These are phyloP conservation scores for Blastobotrys persicus DNA, from an alignment of 1,139 yeast genomes.

Conservation along the genomic window DNA sequence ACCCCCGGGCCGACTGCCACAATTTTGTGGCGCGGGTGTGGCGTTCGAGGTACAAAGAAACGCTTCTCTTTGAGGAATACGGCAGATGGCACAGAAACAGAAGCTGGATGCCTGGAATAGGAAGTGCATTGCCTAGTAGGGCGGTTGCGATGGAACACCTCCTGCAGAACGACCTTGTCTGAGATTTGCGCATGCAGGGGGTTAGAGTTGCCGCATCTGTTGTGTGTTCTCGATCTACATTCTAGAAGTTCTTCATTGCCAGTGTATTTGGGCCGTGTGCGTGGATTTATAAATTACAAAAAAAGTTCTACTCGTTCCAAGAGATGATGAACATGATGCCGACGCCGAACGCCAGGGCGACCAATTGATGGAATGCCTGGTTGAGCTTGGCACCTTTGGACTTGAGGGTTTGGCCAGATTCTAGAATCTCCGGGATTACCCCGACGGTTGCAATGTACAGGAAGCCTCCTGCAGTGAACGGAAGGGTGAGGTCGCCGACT, in stretches of 20 bases:
- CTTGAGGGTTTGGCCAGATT: slow-evolving; percentile 39
- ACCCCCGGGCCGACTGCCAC: too few relatives aligned
- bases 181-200: neutral
- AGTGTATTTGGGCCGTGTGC: too few relatives aligned
- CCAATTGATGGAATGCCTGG: slow-evolving; percentile 44
- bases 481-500: slow-evolving; percentile 53
- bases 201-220: too few relatives aligned
- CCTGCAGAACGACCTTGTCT: neutral
- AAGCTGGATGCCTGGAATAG: neutral
- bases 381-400: slow-evolving; percentile 38
- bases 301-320: slow-evolving; percentile 42
- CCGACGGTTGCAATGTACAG: slow-evolving; percentile 65
- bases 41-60: too few relatives aligned
- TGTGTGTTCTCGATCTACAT: too few relatives aligned
- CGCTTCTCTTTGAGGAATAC: too few relatives aligned
- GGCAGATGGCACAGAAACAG: too few relatives aligned
- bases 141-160: neutral
- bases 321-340: slow-evolving; percentile 52
- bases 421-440: slow-evolving; percentile 61
- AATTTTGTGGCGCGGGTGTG: too few relatives aligned
- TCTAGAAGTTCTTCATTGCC: too few relatives aligned
- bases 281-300: too few relatives aligned
- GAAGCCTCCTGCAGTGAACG: slow-evolving; percentile 72
- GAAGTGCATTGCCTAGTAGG: neutral
- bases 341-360: slow-evolving; percentile 49